Evolutionary conservation across 1,284 basidiomycete species (phyloP).

Genomic region (Laetiporus sulphureus): DNA sequence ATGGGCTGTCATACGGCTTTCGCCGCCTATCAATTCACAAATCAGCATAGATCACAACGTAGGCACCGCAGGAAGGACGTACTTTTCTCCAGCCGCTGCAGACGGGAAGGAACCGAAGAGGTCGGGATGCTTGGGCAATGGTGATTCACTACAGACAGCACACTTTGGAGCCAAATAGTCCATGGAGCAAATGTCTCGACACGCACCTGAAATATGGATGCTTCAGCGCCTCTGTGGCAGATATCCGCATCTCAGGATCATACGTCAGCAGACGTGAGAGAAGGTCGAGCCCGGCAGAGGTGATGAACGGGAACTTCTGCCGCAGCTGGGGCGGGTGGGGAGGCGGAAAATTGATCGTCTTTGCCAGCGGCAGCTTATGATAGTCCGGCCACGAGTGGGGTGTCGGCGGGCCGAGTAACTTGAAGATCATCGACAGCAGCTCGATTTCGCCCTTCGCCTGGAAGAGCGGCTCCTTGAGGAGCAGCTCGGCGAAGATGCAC

Average conservation of each 20-base stretch:
- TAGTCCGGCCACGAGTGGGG: conserved; percentile 85
- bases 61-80: conserved; percentile 22
- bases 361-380: conserved; percentile 69
- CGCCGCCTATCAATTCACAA: conserved; percentile 43
- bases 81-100: conserved; percentile 95
- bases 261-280: conserved; percentile 82
- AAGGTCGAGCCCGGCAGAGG: conserved; percentile 81
- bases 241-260: conserved; percentile 81
- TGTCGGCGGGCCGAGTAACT: conserved; percentile 86
- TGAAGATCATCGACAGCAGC: conserved; percentile 89
- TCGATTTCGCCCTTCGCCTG: conserved; percentile 96
- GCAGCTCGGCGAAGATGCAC: conserved; percentile 96
- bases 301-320: conserved; percentile 77
- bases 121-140: conserved; percentile 95
- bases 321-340: conserved; percentile 70
- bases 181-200: neutral
- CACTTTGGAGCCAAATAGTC: neutral
- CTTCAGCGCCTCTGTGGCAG: conserved; percentile 81
- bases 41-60: neutral
- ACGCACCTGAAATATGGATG: conserved; percentile 91
- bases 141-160: conserved; percentile 76
- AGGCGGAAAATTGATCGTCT: conserved; percentile 72
- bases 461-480: conserved; percentile 90
- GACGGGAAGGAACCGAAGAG: conserved; percentile 96
- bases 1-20: conserved; percentile 72